phyloP scores from a whole-genome alignment of 345 rosid genomes.

The Pistacia vera region DNA sequence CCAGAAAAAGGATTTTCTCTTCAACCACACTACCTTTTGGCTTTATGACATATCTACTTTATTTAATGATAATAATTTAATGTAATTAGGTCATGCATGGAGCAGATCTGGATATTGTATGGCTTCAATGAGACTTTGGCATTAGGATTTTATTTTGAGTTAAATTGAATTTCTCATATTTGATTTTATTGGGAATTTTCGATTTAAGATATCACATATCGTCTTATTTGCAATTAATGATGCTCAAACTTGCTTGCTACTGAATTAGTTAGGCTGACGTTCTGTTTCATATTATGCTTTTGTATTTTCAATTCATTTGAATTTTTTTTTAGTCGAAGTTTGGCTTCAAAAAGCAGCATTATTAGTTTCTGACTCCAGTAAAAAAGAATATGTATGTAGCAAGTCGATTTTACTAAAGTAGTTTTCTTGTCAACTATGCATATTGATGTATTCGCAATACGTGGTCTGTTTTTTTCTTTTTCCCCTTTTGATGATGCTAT shows the following conservation, averaged over 20 bases:
- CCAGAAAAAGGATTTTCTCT: slow-evolving; percentile 74
- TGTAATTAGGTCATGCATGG: slow-evolving; percentile 93
- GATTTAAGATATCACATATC: not conserved
- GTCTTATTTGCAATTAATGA: slow-evolving; percentile 1
- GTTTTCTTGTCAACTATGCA: not conserved
- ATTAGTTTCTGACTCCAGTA: too few species aligned
- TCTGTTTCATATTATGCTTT: too few species aligned
- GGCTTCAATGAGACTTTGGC: slow-evolving; percentile 99
- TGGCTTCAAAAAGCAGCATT: too few species aligned
- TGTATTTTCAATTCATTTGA: too few species aligned
- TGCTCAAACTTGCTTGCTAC: not conserved
- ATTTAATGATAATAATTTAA: slow-evolving; percentile 29
- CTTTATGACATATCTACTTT: slow-evolving; percentile 19
- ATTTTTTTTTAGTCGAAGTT: too few species aligned
- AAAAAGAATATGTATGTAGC: too few species aligned
- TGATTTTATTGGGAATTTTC: not conserved
- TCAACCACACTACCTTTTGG: slow-evolving; percentile 1
- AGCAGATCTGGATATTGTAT: slow-evolving; percentile 86
- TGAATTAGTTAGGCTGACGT: not conserved
- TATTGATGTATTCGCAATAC: not conserved
- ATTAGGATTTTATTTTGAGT: slow-evolving; percentile 31
- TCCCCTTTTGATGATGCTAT: not conserved
- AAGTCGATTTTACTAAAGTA: not conserved
- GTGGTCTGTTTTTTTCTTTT: not conserved
- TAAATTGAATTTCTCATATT: not conserved